These are phyloP conservation scores for Raphanus sativus DNA, from an alignment of 345 rosid species.

Conservation along the genomic window DNA sequence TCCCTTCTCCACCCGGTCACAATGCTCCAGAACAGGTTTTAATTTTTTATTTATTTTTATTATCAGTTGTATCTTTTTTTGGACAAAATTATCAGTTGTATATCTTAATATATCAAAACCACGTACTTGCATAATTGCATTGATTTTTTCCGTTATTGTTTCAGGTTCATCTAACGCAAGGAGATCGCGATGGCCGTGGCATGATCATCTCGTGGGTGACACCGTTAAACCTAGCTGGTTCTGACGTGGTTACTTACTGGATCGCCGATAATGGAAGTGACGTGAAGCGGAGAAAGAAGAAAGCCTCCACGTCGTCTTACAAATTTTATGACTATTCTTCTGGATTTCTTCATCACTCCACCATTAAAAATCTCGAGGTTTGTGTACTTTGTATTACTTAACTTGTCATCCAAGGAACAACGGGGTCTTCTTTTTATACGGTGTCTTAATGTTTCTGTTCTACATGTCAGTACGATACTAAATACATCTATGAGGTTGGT, in stretches of 20 bases:
- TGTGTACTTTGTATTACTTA: not conserved
- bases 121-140: not conserved
- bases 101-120: not conserved
- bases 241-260: conserved; percentile 45
- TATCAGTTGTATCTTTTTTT: not conserved
- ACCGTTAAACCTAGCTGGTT: conserved; percentile 31
- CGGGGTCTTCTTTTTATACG: not conserved
- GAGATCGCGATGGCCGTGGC: conserved; percentile 45
- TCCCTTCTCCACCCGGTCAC: conserved; percentile 18
- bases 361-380: conserved; percentile 45
- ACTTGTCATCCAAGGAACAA: conserved; percentile 6
- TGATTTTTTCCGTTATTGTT: no score
- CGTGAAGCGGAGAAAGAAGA: conserved; percentile 10
- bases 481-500: conserved; percentile 58
- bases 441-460: not conserved
- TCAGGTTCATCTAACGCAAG: conserved; percentile 57
- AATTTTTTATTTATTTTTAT: not conserved
- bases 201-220: conserved; percentile 55
- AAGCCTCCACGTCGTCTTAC: conserved; percentile 30
- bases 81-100: not conserved
- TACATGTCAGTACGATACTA: conserved; percentile 45
- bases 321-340: conserved; percentile 46
- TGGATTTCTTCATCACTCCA: conserved; percentile 54
- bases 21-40: conserved; percentile 37
- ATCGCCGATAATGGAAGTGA: conserved; percentile 8